A percentile compares a stretch with the other conserved stretches of the same genome.
Conservation (phyloP, 352 stramenopile species). For the Phytophthora sojae region DNA sequence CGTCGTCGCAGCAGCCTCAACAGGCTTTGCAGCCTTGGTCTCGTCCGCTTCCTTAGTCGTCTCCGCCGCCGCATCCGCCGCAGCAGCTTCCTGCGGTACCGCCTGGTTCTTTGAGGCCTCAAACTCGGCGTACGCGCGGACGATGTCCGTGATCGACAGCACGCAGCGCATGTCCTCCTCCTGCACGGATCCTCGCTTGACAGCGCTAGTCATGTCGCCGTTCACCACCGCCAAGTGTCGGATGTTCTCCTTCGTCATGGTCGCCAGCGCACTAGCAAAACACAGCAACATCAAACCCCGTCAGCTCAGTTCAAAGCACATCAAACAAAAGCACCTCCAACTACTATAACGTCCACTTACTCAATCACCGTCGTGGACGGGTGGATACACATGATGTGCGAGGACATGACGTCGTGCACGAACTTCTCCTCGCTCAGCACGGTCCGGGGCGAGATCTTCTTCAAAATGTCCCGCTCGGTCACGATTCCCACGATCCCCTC, state of each 20-base stretch:
- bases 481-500: conserved; percentile 84
- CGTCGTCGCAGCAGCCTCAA: conserved; percentile 4
- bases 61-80: not conserved
- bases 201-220: conserved; percentile 71
- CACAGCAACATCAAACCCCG: not conserved
- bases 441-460: conserved; percentile 70
- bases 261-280: conserved; percentile 67
- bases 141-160: conserved; percentile 87
- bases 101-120: conserved; percentile 61
- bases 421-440: conserved; percentile 56
- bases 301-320: conserved; percentile 2
- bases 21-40: conserved; percentile 11
- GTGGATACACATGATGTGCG: conserved; percentile 89
- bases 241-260: conserved; percentile 90
- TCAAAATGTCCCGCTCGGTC: conserved; percentile 83
- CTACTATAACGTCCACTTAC: conserved; percentile 48
- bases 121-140: conserved; percentile 78
- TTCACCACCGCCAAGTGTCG: conserved; percentile 86
- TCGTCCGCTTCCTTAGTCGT: conserved; percentile 11
- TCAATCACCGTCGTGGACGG: conserved; percentile 83
- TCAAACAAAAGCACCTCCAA: too few relatives aligned
- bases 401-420: conserved; percentile 86
- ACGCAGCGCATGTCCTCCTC: conserved; percentile 88
- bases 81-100: conserved; percentile 3
- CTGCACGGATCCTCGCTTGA: conserved; percentile 79